Conservation (phyloP, 2,329 filamentous ascomycete species). For the Endothia cerciana region DNA sequence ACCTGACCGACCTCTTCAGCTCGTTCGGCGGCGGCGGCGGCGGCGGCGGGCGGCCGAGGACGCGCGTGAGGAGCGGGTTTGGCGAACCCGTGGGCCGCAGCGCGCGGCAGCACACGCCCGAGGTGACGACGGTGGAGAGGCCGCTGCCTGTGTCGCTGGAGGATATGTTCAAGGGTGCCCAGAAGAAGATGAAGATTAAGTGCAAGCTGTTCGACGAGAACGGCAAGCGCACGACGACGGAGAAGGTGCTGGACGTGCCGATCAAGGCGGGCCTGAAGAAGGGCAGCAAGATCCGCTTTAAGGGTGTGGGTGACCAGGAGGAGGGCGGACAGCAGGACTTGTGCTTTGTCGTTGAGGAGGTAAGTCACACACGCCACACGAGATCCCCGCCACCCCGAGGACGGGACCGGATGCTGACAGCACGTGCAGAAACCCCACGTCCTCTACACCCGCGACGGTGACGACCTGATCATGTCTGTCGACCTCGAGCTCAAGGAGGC, state of each 20-base stretch:
- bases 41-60: slow-evolving; percentile 43
- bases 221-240: slow-evolving; percentile 83
- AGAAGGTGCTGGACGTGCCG: slow-evolving; percentile 89
- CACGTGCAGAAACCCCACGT: slow-evolving; percentile 77
- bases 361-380: slow-evolving; percentile 50
- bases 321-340: slow-evolving; percentile 95
- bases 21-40: slow-evolving; percentile 50
- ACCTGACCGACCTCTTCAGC: slow-evolving; percentile 60
- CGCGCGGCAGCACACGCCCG: slow-evolving; percentile 65
- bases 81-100: slow-evolving; percentile 35
- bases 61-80: slow-evolving; percentile 48
- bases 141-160: slow-evolving; percentile 81
- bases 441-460: slow-evolving; percentile 82
- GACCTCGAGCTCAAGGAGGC: slow-evolving; percentile 91
- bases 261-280: slow-evolving; percentile 97
- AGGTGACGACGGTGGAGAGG: slow-evolving; percentile 89
- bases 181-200: slow-evolving; percentile 99
- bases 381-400: not conserved
- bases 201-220: slow-evolving; percentile 89
- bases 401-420: slow-evolving; percentile 43
- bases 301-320: slow-evolving; percentile 95
- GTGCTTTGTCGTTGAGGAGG: slow-evolving; percentile 93
- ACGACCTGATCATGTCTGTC: slow-evolving; percentile 79
- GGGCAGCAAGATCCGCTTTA: slow-evolving; percentile 97
- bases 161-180: slow-evolving; percentile 83